Conservation (phyloP, 179 eudicot genomes). For the Pouteria campechiana region DNA sequence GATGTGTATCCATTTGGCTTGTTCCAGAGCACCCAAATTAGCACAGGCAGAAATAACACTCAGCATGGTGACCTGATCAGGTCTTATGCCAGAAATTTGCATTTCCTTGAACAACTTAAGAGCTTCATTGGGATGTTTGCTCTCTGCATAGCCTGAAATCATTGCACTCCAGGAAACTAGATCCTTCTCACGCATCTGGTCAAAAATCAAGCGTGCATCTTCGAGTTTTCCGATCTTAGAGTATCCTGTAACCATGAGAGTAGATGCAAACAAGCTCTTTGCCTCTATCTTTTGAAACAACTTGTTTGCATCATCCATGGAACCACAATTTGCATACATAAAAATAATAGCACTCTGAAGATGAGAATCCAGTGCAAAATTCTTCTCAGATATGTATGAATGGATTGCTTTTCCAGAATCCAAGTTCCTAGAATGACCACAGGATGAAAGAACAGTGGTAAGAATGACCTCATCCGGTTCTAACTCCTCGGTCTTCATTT, state of each 20-base stretch:
- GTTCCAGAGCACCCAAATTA: conserved; percentile 33
- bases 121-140: conserved; percentile 38
- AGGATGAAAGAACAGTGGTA: conserved; percentile 35
- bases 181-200: conserved; percentile 29
- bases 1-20: conserved; percentile 26
- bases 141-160: conserved; percentile 49
- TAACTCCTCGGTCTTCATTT: conserved; percentile 30
- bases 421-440: conserved; percentile 30
- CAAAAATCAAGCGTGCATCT: conserved; percentile 33
- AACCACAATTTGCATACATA: conserved; percentile 45
- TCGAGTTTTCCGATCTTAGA: conserved; percentile 29
- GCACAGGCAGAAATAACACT: conserved; percentile 55
- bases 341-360: conserved; percentile 36
- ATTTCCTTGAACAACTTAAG: conserved; percentile 33
- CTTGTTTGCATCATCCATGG: conserved; percentile 33
- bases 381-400: conserved; percentile 15
- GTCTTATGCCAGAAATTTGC: conserved; percentile 26
- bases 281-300: conserved; percentile 22
- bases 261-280: conserved; percentile 34
- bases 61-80: conserved; percentile 48
- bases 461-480: conserved; percentile 33
- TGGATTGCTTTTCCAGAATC: conserved; percentile 33
- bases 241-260: conserved; percentile 44
- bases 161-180: conserved; percentile 54
- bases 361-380: conserved; percentile 19